These are phyloP conservation scores for Phytophthora chlamydospora DNA, from an alignment of 352 stramenopile species.

Conservation along the genomic window DNA sequence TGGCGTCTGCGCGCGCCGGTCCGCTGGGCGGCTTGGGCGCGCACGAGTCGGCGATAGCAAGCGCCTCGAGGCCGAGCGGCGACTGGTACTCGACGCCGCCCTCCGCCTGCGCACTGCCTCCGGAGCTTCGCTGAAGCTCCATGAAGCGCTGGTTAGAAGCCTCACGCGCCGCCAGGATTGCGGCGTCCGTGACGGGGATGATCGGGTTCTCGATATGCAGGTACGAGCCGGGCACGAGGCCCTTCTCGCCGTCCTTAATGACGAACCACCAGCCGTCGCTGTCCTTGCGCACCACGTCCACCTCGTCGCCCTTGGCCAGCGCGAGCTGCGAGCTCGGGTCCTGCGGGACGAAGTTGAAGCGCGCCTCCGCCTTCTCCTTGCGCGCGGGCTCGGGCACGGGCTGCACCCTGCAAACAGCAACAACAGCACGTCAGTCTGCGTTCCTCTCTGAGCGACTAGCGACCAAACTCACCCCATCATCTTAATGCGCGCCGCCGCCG, in stretches of 20 bases:
- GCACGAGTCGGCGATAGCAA: slow-evolving; percentile 36
- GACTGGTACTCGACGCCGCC: slow-evolving; percentile 48
- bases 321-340: slow-evolving; percentile 72
- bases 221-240: slow-evolving; percentile 80
- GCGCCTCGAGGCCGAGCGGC: slow-evolving; percentile 39
- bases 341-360: slow-evolving; percentile 83
- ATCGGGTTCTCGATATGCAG: slow-evolving; percentile 71
- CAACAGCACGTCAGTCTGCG: slow-evolving; percentile 2
- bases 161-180: slow-evolving; percentile 74
- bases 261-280: slow-evolving; percentile 88
- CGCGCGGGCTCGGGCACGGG: slow-evolving; percentile 38
- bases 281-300: slow-evolving; percentile 85
- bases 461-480: slow-evolving; percentile 48
- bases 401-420: slow-evolving; percentile 28
- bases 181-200: slow-evolving; percentile 54
- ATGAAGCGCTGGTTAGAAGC: slow-evolving; percentile 79
- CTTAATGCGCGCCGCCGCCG: slow-evolving; percentile 53
- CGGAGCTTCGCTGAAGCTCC: slow-evolving; percentile 46
- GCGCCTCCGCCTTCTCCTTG: slow-evolving; percentile 73
- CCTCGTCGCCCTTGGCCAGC: slow-evolving; percentile 69
- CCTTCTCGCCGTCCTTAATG: slow-evolving; percentile 75
- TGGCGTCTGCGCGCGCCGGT: slow-evolving; percentile 57
- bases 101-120: slow-evolving; percentile 29
- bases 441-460: too few relatives aligned
- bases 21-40: slow-evolving; percentile 44